Conservation (phyloP, 163 green algal genomes). For the Prototheca wickerhamii region DNA sequence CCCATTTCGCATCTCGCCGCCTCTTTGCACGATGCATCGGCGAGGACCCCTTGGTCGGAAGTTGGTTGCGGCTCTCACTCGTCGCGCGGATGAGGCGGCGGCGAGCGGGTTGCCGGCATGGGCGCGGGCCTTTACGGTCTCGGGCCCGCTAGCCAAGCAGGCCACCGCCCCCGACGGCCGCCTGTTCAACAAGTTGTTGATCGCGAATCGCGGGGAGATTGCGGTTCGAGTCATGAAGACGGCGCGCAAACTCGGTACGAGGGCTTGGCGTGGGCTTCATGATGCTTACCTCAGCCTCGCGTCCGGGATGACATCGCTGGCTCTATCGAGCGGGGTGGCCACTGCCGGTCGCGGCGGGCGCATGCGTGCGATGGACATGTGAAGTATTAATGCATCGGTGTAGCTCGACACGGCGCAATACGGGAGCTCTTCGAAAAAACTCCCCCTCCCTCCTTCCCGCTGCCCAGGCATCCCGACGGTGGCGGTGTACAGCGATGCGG, state of each 20-base stretch:
- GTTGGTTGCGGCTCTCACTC: too few species aligned
- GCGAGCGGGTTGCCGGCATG: neutral
- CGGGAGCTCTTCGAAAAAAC: neutral
- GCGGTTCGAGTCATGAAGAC: conserved; percentile 75
- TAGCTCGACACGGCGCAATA: neutral
- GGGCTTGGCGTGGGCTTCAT: neutral
- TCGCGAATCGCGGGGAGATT: conserved; percentile 84
- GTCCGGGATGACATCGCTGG: neutral
- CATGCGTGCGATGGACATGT: too few species aligned
- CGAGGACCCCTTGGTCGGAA: too few species aligned
- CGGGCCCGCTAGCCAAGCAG: neutral
- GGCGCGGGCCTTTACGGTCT: neutral
- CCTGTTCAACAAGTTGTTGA: conserved; percentile 76
- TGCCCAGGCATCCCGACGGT: conserved; percentile 63
- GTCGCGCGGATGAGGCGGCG: neutral
- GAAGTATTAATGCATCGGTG: neutral
- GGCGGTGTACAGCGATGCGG: conserved; percentile 76
- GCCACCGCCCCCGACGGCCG: conserved; percentile 2
- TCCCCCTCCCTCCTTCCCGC: neutral
- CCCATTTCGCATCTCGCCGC: too few species aligned
- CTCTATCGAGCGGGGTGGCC: too few species aligned
- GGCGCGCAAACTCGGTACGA: conserved; percentile 53
- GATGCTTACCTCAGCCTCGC: neutral
- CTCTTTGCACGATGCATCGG: too few species aligned
- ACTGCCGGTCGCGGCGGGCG: too few species aligned